phyloP scores from a whole-genome alignment of 1,284 basidiomycete species.

The Cutaneotrichosporon spelunceum region DNA sequence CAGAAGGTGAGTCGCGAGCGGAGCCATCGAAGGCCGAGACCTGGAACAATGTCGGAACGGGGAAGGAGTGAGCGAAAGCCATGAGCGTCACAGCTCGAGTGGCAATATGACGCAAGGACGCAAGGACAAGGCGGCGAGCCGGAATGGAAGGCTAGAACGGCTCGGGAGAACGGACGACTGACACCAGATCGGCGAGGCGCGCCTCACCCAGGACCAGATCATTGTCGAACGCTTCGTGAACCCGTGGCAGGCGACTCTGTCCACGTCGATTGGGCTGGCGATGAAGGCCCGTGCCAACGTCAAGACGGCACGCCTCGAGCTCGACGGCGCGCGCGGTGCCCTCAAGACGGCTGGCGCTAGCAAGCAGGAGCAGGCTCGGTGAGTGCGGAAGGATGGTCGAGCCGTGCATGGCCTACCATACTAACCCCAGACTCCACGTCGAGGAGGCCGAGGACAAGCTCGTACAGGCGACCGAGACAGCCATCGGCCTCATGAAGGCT shows the following conservation, averaged over 20 bases:
- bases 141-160: too few relatives aligned
- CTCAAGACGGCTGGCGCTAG: constrained; percentile 70
- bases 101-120: not conserved
- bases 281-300: constrained; percentile 90
- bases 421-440: constrained; percentile 62
- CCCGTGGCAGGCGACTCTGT: constrained; percentile 87
- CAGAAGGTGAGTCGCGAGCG: constrained; percentile 58
- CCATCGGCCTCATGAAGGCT: constrained; percentile 96
- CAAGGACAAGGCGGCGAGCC: too few relatives aligned
- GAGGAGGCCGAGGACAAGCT: constrained; percentile 95
- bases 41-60: too few relatives aligned
- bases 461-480: constrained; percentile 95
- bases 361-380: constrained; percentile 79
- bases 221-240: constrained; percentile 73
- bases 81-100: not conserved
- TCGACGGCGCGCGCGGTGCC: constrained; percentile 64
- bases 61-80: too few relatives aligned
- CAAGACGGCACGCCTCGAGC: constrained; percentile 70
- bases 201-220: constrained; percentile 74
- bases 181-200: constrained; percentile 67
- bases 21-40: not conserved
- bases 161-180: too few relatives aligned
- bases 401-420: too few relatives aligned
- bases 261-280: constrained; percentile 74
- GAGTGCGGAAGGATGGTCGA: too few relatives aligned